Evolutionary conservation across 2,329 filamentous ascomycete species (phyloP), one percentile per base, ranked within the genome.

Genomic region (Epicoccum nigrum): DNA sequence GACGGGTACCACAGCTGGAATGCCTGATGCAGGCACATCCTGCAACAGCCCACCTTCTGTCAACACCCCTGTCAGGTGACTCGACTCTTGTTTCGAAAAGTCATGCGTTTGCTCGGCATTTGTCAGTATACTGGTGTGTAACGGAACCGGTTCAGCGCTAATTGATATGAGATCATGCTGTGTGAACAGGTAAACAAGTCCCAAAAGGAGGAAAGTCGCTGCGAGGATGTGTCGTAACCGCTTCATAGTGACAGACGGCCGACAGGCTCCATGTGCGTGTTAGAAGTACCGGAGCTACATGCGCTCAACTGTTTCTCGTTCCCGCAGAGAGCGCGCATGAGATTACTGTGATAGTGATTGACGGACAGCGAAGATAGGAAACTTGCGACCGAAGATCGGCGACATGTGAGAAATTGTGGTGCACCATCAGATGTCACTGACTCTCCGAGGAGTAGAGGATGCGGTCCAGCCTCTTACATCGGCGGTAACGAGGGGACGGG

Each of bases 161-260:
- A 43, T 27, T 30, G 35, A 38, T 11, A 32, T 37, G 21, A 15
- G 45, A 12, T 27, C 40, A 20, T 45, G 41, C 31, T 49, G 35
- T 13, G 27, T 32, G 28, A 49, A 45, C 11, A 54, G 32, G 31
- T 40, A 54, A 15, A 28, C 40, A 23, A 54, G 23, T 37, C 41
- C 51, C 35, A 49, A 28, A 41, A 54, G 40, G 27, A 54, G 23
- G 19, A 54, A 15, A 3, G 19, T 27, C 16, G 51, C 45, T 34
- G 34, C 23, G 13, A 47, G 23, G 23, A 27, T 33, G 15, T 43
- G 21, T 30, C 49, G 49, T 25, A 44, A 20, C 27, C 49, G 38
- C 44, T 52, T 52, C 49, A 52, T 52, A 25, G n/a, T 39, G 28
- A 30, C 33, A 30, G n/a, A n/a, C 16, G 7, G 20, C 20, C 20